Conservation (phyloP, 257 asterid species). For the Solanum pinnatisectum region DNA sequence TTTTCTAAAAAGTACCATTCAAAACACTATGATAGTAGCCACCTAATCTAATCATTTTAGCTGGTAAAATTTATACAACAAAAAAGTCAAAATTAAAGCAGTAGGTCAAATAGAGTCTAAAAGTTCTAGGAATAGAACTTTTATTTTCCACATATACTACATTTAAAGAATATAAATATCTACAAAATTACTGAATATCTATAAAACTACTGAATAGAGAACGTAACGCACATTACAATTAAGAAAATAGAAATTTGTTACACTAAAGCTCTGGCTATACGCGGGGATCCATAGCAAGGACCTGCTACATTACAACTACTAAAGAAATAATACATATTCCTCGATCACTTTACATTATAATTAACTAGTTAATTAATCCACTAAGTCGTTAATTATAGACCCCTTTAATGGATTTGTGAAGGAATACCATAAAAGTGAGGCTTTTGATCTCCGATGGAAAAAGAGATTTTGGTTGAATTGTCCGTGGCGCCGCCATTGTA, state of each 20-base stretch:
- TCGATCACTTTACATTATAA: not conserved
- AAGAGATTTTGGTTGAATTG: conserved; percentile 32
- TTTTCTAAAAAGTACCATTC: not conserved
- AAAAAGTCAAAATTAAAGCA: not conserved
- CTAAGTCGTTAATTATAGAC: not conserved
- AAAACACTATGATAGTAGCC: not conserved
- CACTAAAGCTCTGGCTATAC: not conserved
- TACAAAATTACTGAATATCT: not conserved
- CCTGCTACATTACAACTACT: not conserved
- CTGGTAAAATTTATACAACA: not conserved
- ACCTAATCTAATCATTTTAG: not conserved
- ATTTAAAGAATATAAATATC: not conserved
- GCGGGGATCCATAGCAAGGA: not conserved
- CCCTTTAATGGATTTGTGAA: conserved; percentile 32
- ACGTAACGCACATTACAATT: not conserved
- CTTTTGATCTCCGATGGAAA: conserved; percentile 37
- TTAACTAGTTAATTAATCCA: not conserved
- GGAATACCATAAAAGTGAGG: conserved; percentile 38
- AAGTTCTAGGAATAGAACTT: not conserved
- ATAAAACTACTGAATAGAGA: not conserved
- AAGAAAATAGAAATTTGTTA: too few relatives aligned
- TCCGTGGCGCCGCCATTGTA: conserved; percentile 25
- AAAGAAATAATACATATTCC: not conserved
- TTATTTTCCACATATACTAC: not conserved
- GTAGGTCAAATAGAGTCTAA: not conserved